Evolutionary conservation across 2,329 filamentous ascomycete species (phyloP).

Genomic region (Whalleya microplaca): DNA sequence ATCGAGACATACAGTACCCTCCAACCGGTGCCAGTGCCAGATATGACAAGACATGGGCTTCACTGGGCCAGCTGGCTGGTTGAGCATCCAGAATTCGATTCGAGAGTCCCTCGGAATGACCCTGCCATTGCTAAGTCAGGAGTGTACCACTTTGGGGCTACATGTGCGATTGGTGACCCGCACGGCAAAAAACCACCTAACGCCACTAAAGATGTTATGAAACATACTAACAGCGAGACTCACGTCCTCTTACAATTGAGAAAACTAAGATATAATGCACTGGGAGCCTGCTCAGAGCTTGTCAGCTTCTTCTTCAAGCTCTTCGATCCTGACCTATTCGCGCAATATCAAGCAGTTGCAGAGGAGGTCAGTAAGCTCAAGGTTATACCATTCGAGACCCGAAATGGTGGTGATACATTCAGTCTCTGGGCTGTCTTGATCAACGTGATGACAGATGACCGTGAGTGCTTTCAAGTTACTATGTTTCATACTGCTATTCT

Average conservation of each 20-base stretch:
- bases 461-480: background rate
- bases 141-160: constrained; percentile 2
- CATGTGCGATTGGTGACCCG: background rate
- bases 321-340: constrained; percentile 1
- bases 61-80: constrained; percentile 10
- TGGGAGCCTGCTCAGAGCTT: constrained; percentile 3
- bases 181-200: background rate
- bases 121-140: constrained; percentile 1
- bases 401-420: background rate
- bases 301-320: constrained; percentile 22
- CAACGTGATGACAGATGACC: constrained; percentile 2
- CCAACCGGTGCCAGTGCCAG: constrained; percentile 6
- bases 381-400: constrained; percentile 1
- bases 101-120: background rate
- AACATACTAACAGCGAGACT: too few relatives aligned
- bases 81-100: constrained; percentile 7
- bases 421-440: background rate
- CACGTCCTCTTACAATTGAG: background rate
- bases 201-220: too few relatives aligned
- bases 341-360: background rate
- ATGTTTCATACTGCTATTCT: too few relatives aligned
- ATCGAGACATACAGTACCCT: constrained; percentile 11
- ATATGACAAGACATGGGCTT: constrained; percentile 9
- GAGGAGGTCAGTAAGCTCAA: background rate
- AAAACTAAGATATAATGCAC: background rate